phyloP scores from a whole-genome alignment of 768 basidiomycete species.

The Rhodosporidiobolus sp. region DNA sequence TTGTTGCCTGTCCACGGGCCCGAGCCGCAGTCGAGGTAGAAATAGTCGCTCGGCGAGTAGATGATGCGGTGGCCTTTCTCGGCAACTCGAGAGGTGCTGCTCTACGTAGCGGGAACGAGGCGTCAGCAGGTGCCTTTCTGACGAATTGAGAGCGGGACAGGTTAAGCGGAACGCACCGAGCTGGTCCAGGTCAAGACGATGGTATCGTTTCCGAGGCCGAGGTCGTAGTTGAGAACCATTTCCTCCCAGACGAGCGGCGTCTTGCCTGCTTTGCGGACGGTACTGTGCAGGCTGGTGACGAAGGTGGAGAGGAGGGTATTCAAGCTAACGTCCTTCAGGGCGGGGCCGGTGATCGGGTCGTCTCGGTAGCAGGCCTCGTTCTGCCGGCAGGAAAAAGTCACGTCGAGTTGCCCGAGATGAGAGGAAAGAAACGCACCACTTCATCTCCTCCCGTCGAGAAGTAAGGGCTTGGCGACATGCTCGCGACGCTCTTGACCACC shows the following conservation, averaged over 20 bases:
- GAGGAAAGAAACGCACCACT: slow-evolving; percentile 58
- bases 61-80: slow-evolving; percentile 62
- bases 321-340: slow-evolving; percentile 60
- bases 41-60: slow-evolving; percentile 69
- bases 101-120: not conserved
- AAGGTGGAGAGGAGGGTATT: slow-evolving; percentile 65
- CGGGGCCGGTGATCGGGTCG: slow-evolving; percentile 61
- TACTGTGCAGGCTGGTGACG: slow-evolving; percentile 60
- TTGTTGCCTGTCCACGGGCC: not conserved
- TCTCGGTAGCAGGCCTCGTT: slow-evolving; percentile 44
- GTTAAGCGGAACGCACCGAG: not conserved
- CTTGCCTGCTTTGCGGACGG: slow-evolving; percentile 61
- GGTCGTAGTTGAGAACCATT: slow-evolving; percentile 61
- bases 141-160: too few species aligned
- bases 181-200: slow-evolving; percentile 57
- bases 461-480: slow-evolving; percentile 58
- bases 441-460: slow-evolving; percentile 76
- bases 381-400: slow-evolving; percentile 6
- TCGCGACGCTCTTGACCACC: slow-evolving; percentile 56
- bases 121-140: too few species aligned
- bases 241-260: slow-evolving; percentile 83
- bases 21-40: slow-evolving; percentile 61
- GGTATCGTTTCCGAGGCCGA: slow-evolving; percentile 57
- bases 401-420: not conserved
- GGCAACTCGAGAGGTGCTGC: slow-evolving; percentile 61